Percentiles rank a stretch among this genome's conserved stretches.
Evolutionary conservation across 2,329 filamentous ascomycete species (phyloP).

Genomic region (Aspergillus oerlinghausenensis): DNA sequence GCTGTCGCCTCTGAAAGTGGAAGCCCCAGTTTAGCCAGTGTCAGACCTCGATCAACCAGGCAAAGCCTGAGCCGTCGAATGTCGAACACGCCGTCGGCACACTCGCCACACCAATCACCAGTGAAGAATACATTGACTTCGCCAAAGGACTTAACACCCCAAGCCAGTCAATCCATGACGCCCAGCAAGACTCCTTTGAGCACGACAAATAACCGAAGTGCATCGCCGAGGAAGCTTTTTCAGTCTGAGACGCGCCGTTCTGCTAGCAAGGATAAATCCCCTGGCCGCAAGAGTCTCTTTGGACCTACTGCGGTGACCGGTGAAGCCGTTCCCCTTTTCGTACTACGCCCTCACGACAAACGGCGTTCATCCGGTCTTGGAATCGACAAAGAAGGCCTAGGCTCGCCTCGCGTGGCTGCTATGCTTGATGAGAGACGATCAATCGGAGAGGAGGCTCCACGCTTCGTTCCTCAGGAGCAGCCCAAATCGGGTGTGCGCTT

Average conservation of each 20-base stretch:
- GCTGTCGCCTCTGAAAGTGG: constrained; percentile 45
- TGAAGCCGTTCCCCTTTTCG: constrained; percentile 57
- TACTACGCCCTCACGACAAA: constrained; percentile 56
- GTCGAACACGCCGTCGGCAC: constrained; percentile 42
- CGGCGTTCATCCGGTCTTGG: constrained; percentile 63
- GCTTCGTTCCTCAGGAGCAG: constrained; percentile 55
- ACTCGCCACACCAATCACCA: constrained; percentile 36
- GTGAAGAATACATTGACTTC: constrained; percentile 36
- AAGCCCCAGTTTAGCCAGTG: constrained; percentile 53
- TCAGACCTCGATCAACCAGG: constrained; percentile 44
- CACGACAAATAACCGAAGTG: constrained; percentile 42
- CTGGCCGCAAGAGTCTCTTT: constrained; percentile 46
- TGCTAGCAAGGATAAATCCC: constrained; percentile 33
- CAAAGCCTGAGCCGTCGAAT: constrained; percentile 44
- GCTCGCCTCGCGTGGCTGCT: constrained; percentile 68
- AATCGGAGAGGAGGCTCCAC: constrained; percentile 61
- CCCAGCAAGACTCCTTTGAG: constrained; percentile 49
- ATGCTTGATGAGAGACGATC: constrained; percentile 67
- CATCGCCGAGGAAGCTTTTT: constrained; percentile 49
- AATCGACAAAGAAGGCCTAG: constrained; percentile 65
- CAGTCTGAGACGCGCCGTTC: constrained; percentile 38
- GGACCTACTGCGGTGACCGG: constrained; percentile 52
- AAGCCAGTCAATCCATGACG: constrained; percentile 42
- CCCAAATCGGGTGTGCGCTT: constrained; percentile 54
- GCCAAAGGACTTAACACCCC: constrained; percentile 43